A percentile compares a stretch with the other conserved stretches of the same genome.
Evolutionary conservation across 352 stramenopile genomes (phyloP).

Genomic region (Globisporangium polare): DNA sequence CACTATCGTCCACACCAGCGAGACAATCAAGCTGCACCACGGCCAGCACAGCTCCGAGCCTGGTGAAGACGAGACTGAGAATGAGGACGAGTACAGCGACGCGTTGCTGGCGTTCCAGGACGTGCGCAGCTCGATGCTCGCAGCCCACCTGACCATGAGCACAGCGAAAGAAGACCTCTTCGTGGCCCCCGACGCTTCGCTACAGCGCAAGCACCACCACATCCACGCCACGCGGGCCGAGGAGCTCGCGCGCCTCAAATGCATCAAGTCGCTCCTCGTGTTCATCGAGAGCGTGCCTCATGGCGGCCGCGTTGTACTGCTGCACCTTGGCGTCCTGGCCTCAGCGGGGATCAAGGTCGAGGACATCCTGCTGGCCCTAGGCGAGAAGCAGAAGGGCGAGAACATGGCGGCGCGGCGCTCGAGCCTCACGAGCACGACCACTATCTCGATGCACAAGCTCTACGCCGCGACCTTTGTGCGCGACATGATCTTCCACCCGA

Average conservation of each 20-base stretch:
- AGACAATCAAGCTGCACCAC: background rate
- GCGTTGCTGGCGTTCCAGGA: slow-evolving; percentile 54
- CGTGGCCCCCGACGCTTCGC: slow-evolving; percentile 11
- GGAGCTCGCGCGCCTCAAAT: slow-evolving; percentile 31
- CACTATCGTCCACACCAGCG: background rate
- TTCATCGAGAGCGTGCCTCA: slow-evolving; percentile 54
- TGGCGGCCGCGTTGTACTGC: slow-evolving; percentile 49
- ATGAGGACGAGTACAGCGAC: slow-evolving; percentile 43
- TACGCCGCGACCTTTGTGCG: slow-evolving; percentile 61
- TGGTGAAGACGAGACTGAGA: slow-evolving; percentile 18
- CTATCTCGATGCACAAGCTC: slow-evolving; percentile 35
- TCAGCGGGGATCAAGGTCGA: slow-evolving; percentile 41
- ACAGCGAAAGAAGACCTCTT: slow-evolving; percentile 25
- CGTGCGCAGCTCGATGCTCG: slow-evolving; percentile 61
- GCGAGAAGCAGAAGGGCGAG: slow-evolving; percentile 45
- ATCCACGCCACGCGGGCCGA: slow-evolving; percentile 28
- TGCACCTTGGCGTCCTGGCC: slow-evolving; percentile 54
- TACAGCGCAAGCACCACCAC: slow-evolving; percentile 25
- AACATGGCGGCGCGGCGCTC: slow-evolving; percentile 18
- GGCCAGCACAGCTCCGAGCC: slow-evolving; percentile 1
- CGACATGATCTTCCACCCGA: slow-evolving; percentile 70
- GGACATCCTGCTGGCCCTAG: slow-evolving; percentile 49
- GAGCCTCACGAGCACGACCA: slow-evolving; percentile 12
- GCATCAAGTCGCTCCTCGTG: slow-evolving; percentile 32
- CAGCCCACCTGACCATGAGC: slow-evolving; percentile 48